Evolutionary conservation across 108 stramenopile genomes (phyloP), one percentile per base, ranked within the genome.

Genomic region (Tribonema minus): DNA sequence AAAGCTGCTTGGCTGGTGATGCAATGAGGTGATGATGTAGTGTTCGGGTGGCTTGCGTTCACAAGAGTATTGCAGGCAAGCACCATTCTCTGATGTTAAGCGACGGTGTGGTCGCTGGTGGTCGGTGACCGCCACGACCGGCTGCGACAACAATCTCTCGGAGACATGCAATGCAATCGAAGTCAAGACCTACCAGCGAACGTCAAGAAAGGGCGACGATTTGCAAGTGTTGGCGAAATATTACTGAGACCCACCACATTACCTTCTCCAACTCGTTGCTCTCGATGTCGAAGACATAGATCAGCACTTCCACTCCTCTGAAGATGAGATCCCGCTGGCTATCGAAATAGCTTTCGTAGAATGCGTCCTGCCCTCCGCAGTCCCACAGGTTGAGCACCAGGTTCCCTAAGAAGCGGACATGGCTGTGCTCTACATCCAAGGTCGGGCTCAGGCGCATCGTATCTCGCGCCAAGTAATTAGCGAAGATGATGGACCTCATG

Each of bases 281-380:
- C 86, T 94, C 93, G 80, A 96, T 96, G 83, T 96, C 95, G 88
- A 99, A 97, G 28, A 99, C 98, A 72, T 99, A 99, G 76, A 99
- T 99, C 25, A 99, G 74, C 61, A 99, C 80, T 80, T 96, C 98
- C 65, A 99, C 98, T 72, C 87, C 85, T 6, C 95, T 88, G 86
- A 99, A 99, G 64, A 99, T 99, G 34, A 92, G 90, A 68, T 98
- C 95, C n/a, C 94, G 90, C 85, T 96, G 93, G 31, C 90, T 72
- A 71, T 98, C 96, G 82, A 99, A 98, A 87, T 99, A 99, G 61
- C 87, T 87, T 73, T 97, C 96, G 80, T 93, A 99, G 71, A 99
- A 98, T 78, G 91, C 92, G 76, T 97, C 96, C 66, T 89, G 87
- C 15, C 98, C 98, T 9, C 98, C 98, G 84, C 98, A 99, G 86